Percentiles rank a stretch among this genome's conserved stretches.
These are phyloP conservation scores for Starmerella lactis-condensi DNA, from an alignment of 805 yeast genomes.

Conservation along the genomic window DNA sequence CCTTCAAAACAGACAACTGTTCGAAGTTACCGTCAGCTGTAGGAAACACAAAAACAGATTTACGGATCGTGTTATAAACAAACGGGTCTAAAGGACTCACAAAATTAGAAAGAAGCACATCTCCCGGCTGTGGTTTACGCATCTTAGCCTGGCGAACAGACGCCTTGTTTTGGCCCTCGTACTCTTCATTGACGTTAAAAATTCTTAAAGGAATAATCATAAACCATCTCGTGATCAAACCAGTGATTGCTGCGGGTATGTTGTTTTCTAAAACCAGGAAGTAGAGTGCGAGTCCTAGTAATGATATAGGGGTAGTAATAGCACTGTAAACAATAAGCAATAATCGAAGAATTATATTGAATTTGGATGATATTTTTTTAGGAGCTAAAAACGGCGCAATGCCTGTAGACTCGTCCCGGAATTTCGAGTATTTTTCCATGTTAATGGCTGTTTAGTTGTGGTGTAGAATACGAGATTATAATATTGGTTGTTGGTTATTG, in stretches of 20 bases:
- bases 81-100: slow-evolving; percentile 41
- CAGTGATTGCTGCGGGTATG: slow-evolving; percentile 7
- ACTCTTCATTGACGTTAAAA: slow-evolving; percentile 22
- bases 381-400: slow-evolving; percentile 66
- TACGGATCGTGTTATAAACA: slow-evolving; percentile 17
- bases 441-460: not conserved
- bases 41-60: slow-evolving; percentile 26
- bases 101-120: slow-evolving; percentile 38
- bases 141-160: slow-evolving; percentile 22
- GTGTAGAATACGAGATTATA: too few relatives aligned
- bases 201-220: slow-evolving; percentile 12
- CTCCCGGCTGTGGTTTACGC: slow-evolving; percentile 22
- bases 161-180: slow-evolving; percentile 31
- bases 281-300: slow-evolving; percentile 37
- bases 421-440: slow-evolving; percentile 70
- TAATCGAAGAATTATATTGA: slow-evolving; percentile 1
- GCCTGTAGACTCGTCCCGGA: slow-evolving; percentile 82
- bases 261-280: slow-evolving; percentile 4
- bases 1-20: slow-evolving; percentile 8
- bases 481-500: not conserved
- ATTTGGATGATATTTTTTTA: slow-evolving; percentile 6
- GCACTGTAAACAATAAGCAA: slow-evolving; percentile 52
- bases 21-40: slow-evolving; percentile 21
- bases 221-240: slow-evolving; percentile 4
- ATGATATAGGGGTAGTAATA: slow-evolving; percentile 59